Base-by-base conservation (phyloP, 495 filamentous ascomycete genomes). In the Penicillium simplicissimum region DNA sequence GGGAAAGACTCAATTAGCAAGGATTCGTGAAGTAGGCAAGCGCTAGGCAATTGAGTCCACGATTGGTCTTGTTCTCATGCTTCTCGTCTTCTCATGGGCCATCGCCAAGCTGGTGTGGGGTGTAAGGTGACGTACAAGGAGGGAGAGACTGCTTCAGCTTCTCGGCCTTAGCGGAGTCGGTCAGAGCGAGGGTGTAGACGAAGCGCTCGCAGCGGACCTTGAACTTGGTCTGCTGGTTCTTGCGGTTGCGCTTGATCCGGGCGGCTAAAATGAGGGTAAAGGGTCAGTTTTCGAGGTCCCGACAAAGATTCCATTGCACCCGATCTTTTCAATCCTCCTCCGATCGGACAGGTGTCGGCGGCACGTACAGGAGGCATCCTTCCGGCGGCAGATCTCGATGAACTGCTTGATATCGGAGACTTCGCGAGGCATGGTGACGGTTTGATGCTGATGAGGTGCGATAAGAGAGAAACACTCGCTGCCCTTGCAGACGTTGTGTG, bases 341-440 rank as follows among this genome's bases (percentile, higher is more conserved):
- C 42, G 23, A 23, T 3, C n/a, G 34, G 52, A 40, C 17, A 13
- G 43, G 33, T 38, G 35, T 36, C 13, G 48, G 51, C 38, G 45
- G 25, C 43, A 88, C 86, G 63, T 89, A 96, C 93, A 96, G 72
- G 90, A 93, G 73, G 96, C 95, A 86, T 99, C 95, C 82, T 95
- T 95, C 73, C 95, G 90, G 81, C 93, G 88, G 90, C 91, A 96
- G 84, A 98, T 94, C 90, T 99, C 96, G 82, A 99, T 96, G 89
- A 99, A 99, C 84, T 97, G 82, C 91, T 98, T 99, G 89, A 99
- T 97, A 74, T 98, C 96, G 74, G 88, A 90, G 79, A 98, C 88
- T 93, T 98, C 93, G 72, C 87, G 85, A 88, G 95, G 95, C 95
- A 99, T 99, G 66, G 55, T 87, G 84, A 76, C 69, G 69, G 62